Evolutionary conservation across 1,139 yeast species (phyloP), one percentile per base, ranked within the genome.

Genomic region (Suhomyces panamericanus): DNA sequence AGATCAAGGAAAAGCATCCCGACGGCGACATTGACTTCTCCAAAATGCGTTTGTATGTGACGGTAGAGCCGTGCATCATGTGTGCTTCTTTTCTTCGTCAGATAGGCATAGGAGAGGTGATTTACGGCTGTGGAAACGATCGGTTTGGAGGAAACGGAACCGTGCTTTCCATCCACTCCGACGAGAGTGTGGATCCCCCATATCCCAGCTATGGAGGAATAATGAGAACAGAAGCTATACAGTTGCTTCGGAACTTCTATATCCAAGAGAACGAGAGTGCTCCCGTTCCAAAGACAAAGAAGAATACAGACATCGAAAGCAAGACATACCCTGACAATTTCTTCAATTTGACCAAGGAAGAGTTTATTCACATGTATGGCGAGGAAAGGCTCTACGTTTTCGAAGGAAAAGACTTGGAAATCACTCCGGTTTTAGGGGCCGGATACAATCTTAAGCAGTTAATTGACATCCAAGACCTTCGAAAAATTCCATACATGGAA

Each of bases 51-150:
- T 70, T 93, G 15, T 93, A 90, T 63, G 99, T 93, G 20, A 89
- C 98, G 0, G 98, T 93, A 1, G 99, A 93, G 63, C 99, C 99
- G 0, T 93, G 99, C 63, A 85, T 95, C 10, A 93, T 93, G 99
- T 93, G 99, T 69, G 98, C 97, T 0, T 84, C 95, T 26, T 93
- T 96, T 2, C 67, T 93, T 41, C 78, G 93, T 46, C 99, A 93
- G 58, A 63, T 91, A 30, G 85, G 87, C 1, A 80, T 93, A 15
- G 68, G 80, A 17, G 71, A 73, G 35, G 96, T 91, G 2, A 81
- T 83, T 36, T 93, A 87, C 58, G 98, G 99, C 0, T 91, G 97
- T 60, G 95, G 90, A 0, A 93, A 93, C 61, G 98, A 93, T 53
- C 68, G 99, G 41, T 93, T 93, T 68, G 99, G 99, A 0, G 99